Evolutionary conservation across 371 early-diverging fungal species (phyloP).

Genomic region (Circinella umbellata): DNA sequence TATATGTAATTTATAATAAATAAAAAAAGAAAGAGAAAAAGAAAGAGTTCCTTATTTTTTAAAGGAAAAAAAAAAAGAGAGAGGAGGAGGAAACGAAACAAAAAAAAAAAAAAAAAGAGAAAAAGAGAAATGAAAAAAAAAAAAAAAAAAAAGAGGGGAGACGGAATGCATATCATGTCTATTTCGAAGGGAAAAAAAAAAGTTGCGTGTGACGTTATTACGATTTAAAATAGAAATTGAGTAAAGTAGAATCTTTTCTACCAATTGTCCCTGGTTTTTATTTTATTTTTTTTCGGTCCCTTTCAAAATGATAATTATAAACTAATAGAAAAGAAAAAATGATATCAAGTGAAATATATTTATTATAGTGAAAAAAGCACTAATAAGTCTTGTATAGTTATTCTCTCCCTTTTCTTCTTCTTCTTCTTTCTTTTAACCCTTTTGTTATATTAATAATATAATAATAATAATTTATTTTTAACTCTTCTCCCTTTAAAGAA

Average conservation of each 20-base stretch:
- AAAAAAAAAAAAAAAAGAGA: slow-evolving; percentile 10
- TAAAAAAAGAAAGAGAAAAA: too few relatives aligned
- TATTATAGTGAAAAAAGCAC: too few relatives aligned
- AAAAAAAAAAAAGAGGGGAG: slow-evolving; percentile 11
- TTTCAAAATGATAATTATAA: slow-evolving; percentile 5
- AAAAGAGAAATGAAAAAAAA: slow-evolving; percentile 18
- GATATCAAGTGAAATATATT: too few relatives aligned
- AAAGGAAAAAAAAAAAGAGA: slow-evolving; percentile 11
- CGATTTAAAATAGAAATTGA: slow-evolving; percentile 15
- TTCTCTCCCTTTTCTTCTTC: too few relatives aligned
- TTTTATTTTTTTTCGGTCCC: slow-evolving; percentile 11
- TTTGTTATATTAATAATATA: too few relatives aligned
- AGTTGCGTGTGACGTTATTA: slow-evolving; percentile 16
- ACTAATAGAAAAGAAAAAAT: too few relatives aligned
- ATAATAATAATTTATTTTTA: too few relatives aligned
- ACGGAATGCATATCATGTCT: slow-evolving; percentile 14
- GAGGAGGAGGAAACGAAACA: not conserved
- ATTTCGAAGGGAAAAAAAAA: slow-evolving; percentile 1
- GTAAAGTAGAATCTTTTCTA: slow-evolving; percentile 16
- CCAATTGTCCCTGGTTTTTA: not conserved
- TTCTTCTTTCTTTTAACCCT: too few relatives aligned
- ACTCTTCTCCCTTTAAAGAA: too few relatives aligned
- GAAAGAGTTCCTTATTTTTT: too few relatives aligned
- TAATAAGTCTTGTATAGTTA: too few relatives aligned
- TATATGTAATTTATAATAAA: too few relatives aligned